These are phyloP conservation scores for Westerdykella aurantiaca DNA, from an alignment of 2,329 filamentous ascomycete genomes.

Conservation along the genomic window DNA sequence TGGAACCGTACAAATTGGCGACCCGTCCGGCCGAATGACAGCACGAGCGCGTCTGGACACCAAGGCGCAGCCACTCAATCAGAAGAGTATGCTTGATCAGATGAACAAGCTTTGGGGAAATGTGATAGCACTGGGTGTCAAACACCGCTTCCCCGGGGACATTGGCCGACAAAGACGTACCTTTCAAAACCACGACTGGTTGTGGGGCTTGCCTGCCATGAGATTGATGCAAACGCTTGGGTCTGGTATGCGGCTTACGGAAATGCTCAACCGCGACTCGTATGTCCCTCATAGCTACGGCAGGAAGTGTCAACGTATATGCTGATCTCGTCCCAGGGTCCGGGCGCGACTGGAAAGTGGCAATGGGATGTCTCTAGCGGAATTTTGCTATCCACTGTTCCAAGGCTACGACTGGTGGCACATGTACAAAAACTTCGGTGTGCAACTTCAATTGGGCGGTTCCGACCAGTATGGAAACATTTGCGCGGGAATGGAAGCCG, in stretches of 20 bases:
- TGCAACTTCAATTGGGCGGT: slow-evolving; percentile 87
- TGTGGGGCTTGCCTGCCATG: slow-evolving; percentile 63
- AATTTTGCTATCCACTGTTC: slow-evolving; percentile 88
- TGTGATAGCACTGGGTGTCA: slow-evolving; percentile 59
- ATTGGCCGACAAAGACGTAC: slow-evolving; percentile 63
- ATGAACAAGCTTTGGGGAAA: slow-evolving; percentile 68
- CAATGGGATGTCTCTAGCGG: slow-evolving; percentile 88
- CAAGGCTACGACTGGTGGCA: slow-evolving; percentile 98
- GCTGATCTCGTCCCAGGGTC: slow-evolving; percentile 48
- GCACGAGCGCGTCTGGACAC: slow-evolving; percentile 52
- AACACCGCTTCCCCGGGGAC: slow-evolving; percentile 58
- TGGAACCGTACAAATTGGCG: slow-evolving; percentile 71
- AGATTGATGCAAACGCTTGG: slow-evolving; percentile 74
- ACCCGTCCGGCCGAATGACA: slow-evolving; percentile 65
- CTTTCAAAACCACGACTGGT: slow-evolving; percentile 80
- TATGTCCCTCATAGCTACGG: slow-evolving; percentile 44
- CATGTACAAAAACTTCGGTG: slow-evolving; percentile 62
- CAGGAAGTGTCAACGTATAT: neutral
- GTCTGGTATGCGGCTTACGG: slow-evolving; percentile 66
- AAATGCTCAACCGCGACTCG: slow-evolving; percentile 86
- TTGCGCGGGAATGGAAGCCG: slow-evolving; percentile 75
- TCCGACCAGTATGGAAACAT: slow-evolving; percentile 98
- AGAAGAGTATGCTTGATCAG: slow-evolving; percentile 63
- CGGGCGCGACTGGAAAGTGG: slow-evolving; percentile 78
- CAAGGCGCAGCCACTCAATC: slow-evolving; percentile 56